Conservation (phyloP, 1,139 yeast species). For the Candida pseudocylindracea region DNA sequence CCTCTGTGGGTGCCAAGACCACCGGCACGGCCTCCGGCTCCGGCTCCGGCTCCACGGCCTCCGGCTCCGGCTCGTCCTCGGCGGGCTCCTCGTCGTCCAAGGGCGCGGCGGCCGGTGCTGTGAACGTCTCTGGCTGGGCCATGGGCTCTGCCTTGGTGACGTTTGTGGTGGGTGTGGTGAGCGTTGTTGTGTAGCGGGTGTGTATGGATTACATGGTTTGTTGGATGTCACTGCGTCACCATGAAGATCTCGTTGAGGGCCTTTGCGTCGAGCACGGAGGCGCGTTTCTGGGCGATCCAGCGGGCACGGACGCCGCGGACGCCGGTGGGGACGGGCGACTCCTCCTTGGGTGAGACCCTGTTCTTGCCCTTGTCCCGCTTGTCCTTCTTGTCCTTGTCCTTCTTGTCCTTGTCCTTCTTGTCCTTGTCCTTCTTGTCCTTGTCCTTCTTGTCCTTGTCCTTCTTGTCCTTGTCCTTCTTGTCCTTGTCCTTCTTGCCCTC, state of each 20-base stretch:
- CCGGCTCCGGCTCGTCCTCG: too few relatives aligned
- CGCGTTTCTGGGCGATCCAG: conserved; percentile 76
- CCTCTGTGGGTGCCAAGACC: not conserved
- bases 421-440: conserved; percentile 9
- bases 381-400: conserved; percentile 8
- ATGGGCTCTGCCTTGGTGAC: conserved; percentile 10
- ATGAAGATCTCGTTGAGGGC: conserved; percentile 83
- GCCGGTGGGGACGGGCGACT: conserved; percentile 1
- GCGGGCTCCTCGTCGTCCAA: not conserved
- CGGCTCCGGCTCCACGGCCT: conserved; percentile 8
- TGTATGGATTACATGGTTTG: not conserved
- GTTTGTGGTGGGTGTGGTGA: conserved; percentile 17
- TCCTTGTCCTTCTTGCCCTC: conserved; percentile 4
- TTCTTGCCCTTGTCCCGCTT: conserved; percentile 8
- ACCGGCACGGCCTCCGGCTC: conserved; percentile 8
- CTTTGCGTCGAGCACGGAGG: conserved; percentile 74
- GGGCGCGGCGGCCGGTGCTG: not conserved
- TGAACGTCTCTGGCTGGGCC: conserved; percentile 6
- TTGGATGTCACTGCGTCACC: conserved; percentile 20
- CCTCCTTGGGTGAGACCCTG: conserved; percentile 3
- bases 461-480: conserved; percentile 8
- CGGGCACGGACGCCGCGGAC: conserved; percentile 33
- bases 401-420: conserved; percentile 7
- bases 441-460: conserved; percentile 7
- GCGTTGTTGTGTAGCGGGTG: conserved; percentile 10